A percentile compares a stretch with the other conserved stretches of the same genome.
These are phyloP conservation scores for Plasmodium inui DNA, from an alignment of 169 alveolate species.

Conservation along the genomic window DNA sequence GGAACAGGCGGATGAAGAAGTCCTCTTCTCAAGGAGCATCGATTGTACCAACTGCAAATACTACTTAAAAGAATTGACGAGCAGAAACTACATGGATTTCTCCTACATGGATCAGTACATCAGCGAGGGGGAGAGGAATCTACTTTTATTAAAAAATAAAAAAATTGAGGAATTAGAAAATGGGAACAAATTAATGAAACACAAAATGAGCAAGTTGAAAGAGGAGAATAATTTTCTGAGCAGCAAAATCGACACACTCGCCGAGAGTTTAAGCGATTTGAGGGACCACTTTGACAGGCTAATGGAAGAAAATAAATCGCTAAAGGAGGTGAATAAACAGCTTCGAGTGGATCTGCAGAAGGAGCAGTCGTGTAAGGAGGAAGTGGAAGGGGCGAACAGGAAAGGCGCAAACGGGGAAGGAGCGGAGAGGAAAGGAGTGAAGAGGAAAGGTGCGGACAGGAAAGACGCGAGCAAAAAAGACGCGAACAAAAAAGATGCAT, in stretches of 20 bases:
- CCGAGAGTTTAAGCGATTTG: neutral
- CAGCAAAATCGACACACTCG: neutral
- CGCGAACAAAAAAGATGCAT: neutral
- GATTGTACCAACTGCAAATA: constrained; percentile 36
- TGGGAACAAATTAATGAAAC: constrained; percentile 6
- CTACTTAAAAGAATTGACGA: constrained; percentile 34
- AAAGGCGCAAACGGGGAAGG: neutral
- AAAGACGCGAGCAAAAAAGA: neutral
- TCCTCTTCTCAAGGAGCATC: neutral
- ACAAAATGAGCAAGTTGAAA: constrained; percentile 10
- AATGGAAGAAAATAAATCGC: constrained; percentile 19
- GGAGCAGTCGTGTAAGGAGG: neutral
- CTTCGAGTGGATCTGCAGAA: neutral
- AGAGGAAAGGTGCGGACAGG: neutral
- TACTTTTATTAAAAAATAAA: constrained; percentile 53
- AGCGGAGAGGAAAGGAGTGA: constrained; percentile 10
- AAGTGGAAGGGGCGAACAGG: neutral
- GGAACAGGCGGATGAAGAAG: constrained; percentile 10
- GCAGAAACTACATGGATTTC: constrained; percentile 34
- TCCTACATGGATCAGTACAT: constrained; percentile 23
- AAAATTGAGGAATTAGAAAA: constrained; percentile 50
- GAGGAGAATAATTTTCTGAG: neutral
- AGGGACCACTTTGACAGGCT: constrained; percentile 7
- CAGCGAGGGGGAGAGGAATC: constrained; percentile 31
- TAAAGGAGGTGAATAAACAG: constrained; percentile 6